phyloP scores from a whole-genome alignment of 768 basidiomycete genomes.

The Lentinula sp. region DNA sequence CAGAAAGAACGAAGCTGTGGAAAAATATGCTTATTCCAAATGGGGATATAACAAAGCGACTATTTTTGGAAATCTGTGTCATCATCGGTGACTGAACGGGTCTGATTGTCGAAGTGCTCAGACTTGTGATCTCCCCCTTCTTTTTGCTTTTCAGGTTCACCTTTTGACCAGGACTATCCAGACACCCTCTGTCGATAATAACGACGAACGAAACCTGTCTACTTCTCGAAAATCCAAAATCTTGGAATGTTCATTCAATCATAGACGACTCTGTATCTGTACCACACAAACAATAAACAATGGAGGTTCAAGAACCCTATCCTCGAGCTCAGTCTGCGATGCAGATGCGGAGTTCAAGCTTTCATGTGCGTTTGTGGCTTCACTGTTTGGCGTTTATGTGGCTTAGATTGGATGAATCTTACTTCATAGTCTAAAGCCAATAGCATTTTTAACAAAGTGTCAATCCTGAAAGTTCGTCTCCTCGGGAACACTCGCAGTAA shows the following conservation, averaged over 20 bases:
- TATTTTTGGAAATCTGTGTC: not conserved
- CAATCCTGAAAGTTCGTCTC: not conserved
- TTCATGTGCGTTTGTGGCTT: conserved; percentile 19
- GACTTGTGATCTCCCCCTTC: not conserved
- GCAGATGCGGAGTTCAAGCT: conserved; percentile 14
- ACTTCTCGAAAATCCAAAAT: not conserved
- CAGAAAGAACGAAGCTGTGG: not conserved
- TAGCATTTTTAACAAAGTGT: not conserved
- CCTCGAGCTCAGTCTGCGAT: conserved; percentile 16
- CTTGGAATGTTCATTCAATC: not conserved
- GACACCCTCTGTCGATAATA: too few relatives aligned
- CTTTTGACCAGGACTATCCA: too few relatives aligned
- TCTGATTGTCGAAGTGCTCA: not conserved
- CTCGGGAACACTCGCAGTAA: not conserved
- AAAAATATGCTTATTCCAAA: not conserved
- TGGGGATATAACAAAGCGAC: not conserved
- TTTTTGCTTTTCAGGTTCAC: not conserved
- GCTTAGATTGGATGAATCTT: not conserved
- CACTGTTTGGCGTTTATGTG: not conserved
- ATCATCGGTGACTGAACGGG: not conserved
- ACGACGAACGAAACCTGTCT: not conserved
- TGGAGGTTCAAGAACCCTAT: conserved; percentile 13
- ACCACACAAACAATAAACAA: not conserved
- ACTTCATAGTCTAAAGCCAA: not conserved
- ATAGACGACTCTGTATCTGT: not conserved